Evolutionary conservation across 2,329 filamentous ascomycete genomes (phyloP), one percentile per base, ranked within the genome.

Genomic region (Ophidiomyces ophidiicola): DNA sequence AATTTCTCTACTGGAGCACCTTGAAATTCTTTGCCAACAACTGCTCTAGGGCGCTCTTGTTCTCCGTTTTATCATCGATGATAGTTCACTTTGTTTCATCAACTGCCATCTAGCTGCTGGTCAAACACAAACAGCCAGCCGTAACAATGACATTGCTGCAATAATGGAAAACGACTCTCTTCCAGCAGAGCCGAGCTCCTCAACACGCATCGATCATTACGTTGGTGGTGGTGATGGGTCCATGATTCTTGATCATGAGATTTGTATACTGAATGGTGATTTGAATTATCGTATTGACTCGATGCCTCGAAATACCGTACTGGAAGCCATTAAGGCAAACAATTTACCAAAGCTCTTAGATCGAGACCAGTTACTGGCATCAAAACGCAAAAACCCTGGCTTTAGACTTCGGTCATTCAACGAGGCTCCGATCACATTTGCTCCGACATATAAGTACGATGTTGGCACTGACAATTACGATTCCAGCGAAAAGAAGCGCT

Each of bases 261-360:
- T 98, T n/a, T 94, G 88, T 58, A 77, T 98, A 33, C 64, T 96
- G 29, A 96, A 96, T 52, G 90, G 90, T 19, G 90, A 98, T 57
- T 71, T 98, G 35, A 98, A 98, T 62, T 98, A 98, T 60, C 86
- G 90, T 45, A 96, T 98, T 53, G 90, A 98, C 58, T 86, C 87
- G 17, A 94, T 96, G 76, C 85, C 85, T 12, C 82, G 90, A 35
- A 85, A 96, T 53, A 86, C 83, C 0, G 88, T 98, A 2, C 81
- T 96, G 39, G 80, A 79, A 44, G 86, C 85, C 1, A 76, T 96
- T 36, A 80, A 82, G 46, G 71, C 80, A 29, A 79, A 80, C 46
- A 93, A 96, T 49, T 69, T 96, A 2, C 54, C 69, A 19, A 93
- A 94, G 55, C 72, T 98, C 1, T 76, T 98, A 0, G 88, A 96